Conservation (phyloP, 2,329 filamentous ascomycete species). For the Ophiognomonia clavigignenti-juglandacearum region DNA sequence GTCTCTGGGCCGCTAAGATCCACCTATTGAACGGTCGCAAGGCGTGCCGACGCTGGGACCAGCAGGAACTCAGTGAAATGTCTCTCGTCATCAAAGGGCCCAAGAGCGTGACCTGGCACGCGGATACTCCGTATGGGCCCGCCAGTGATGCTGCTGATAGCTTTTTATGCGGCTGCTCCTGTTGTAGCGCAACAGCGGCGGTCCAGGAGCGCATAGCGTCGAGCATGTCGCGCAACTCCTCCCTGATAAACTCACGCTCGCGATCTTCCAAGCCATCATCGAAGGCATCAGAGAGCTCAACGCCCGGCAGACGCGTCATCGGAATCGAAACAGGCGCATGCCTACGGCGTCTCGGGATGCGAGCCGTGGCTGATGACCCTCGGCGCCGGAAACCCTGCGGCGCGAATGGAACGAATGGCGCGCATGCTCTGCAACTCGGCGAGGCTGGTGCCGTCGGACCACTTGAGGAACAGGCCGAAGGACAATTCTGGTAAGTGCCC, state of each 20-base stretch:
- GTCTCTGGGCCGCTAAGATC: too few relatives aligned
- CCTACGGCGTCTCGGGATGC: background rate
- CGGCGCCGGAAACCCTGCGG: background rate
- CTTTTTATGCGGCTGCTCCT: background rate
- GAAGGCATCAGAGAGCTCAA: background rate
- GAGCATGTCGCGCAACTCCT: background rate
- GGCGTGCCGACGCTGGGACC: background rate
- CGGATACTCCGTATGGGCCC: background rate
- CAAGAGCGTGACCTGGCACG: background rate
- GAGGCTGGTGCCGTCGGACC: background rate
- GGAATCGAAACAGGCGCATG: background rate
- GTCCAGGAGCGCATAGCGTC: background rate
- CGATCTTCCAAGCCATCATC: background rate
- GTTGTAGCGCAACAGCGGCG: background rate
- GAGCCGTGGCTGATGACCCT: background rate
- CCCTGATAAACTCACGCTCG: background rate
- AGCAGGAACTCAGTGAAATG: background rate
- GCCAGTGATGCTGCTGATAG: background rate
- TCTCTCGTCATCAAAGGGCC: background rate
- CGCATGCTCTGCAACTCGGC: background rate
- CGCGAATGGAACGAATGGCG: background rate
- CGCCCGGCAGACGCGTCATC: background rate
- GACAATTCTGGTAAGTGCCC: too few relatives aligned
- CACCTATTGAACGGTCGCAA: too few relatives aligned
- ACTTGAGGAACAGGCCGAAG: background rate